A percentile compares a stretch with the other conserved stretches of the same genome.
These are phyloP conservation scores for Fomitopsis palustris DNA, from an alignment of 1,284 basidiomycete species.

Conservation along the genomic window DNA sequence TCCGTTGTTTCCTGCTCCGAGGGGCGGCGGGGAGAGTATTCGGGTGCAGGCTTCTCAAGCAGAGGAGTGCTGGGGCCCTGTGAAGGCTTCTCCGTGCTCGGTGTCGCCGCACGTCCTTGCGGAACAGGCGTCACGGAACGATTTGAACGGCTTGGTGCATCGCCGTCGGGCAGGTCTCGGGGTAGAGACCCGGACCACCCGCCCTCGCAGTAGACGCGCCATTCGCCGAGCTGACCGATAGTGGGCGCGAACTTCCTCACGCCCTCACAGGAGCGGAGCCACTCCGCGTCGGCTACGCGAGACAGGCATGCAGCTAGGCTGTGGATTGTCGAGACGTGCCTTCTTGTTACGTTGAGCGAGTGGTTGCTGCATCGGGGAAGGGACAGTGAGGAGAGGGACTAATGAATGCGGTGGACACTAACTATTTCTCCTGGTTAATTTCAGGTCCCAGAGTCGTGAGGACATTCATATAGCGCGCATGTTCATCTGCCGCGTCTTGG, in stretches of 20 bases:
- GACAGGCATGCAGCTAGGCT: constrained; percentile 60
- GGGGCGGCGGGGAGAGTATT: constrained; percentile 21
- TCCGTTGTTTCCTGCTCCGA: constrained; percentile 15
- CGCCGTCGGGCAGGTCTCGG: constrained; percentile 41
- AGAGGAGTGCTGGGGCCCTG: constrained; percentile 3
- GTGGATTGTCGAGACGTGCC: constrained; percentile 55
- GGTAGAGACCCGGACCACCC: constrained; percentile 63
- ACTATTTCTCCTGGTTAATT: constrained; percentile 77
- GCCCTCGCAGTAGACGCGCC: constrained; percentile 69
- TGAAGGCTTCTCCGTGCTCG: not conserved
- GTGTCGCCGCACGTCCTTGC: not conserved
- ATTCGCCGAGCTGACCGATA: constrained; percentile 67
- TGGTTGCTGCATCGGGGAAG: constrained; percentile 50
- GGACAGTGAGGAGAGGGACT: not conserved
- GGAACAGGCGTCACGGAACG: not conserved
- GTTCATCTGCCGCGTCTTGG: constrained; percentile 67
- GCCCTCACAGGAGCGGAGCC: constrained; percentile 67
- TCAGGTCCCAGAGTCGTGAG: constrained; percentile 73
- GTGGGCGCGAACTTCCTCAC: constrained; percentile 61
- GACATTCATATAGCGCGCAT: constrained; percentile 70
- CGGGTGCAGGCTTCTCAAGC: constrained; percentile 19
- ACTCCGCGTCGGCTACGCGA: constrained; percentile 72
- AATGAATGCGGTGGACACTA: constrained; percentile 21
- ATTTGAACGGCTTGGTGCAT: not conserved
- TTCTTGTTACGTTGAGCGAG: constrained; percentile 54